A percentile compares a stretch with the other conserved stretches of the same genome.
These are phyloP conservation scores for Thinopyrum elongatum DNA, from an alignment of 176 grass and related monocot species.

Conservation along the genomic window DNA sequence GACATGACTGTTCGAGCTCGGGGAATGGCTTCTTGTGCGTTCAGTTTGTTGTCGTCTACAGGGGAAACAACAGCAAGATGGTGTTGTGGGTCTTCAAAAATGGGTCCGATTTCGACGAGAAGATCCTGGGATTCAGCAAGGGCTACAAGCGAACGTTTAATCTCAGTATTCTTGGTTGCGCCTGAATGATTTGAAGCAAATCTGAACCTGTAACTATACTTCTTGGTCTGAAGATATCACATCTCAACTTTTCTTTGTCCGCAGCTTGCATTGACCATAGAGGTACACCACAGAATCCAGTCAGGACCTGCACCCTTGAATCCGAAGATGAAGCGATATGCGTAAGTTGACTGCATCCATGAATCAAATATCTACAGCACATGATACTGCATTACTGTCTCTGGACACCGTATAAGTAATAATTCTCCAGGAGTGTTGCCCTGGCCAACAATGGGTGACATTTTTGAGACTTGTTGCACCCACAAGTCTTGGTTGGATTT, in stretches of 20 bases:
- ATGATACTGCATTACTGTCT: not conserved
- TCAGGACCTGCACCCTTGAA: slow-evolving; percentile 90
- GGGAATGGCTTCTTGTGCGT: too few species aligned
- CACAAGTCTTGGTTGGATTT: not conserved
- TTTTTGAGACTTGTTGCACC: not conserved
- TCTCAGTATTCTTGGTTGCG: slow-evolving; percentile 36
- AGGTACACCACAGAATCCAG: slow-evolving; percentile 71
- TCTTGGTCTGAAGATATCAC: not conserved
- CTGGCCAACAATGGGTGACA: not conserved
- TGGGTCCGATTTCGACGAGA: slow-evolving; percentile 87
- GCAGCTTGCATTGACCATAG: slow-evolving; percentile 96
- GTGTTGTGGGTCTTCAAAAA: slow-evolving; percentile 92
- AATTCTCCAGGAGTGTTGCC: not conserved
- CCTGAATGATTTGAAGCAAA: not conserved
- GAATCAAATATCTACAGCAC: too few species aligned
- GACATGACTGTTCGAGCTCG: not conserved
- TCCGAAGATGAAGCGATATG: slow-evolving; percentile 61
- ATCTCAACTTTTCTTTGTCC: not conserved
- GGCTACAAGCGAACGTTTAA: slow-evolving; percentile 83
- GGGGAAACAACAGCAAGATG: slow-evolving; percentile 40
- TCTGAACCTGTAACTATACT: not conserved
- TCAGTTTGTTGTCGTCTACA: not conserved
- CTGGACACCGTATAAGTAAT: too few species aligned
- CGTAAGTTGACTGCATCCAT: slow-evolving; percentile 28
- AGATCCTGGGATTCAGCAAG: slow-evolving; percentile 75